Percentiles rank a stretch among this genome's conserved stretches.
Conservation (phyloP, 306 rosid species). For the Fragaria iinumae region DNA sequence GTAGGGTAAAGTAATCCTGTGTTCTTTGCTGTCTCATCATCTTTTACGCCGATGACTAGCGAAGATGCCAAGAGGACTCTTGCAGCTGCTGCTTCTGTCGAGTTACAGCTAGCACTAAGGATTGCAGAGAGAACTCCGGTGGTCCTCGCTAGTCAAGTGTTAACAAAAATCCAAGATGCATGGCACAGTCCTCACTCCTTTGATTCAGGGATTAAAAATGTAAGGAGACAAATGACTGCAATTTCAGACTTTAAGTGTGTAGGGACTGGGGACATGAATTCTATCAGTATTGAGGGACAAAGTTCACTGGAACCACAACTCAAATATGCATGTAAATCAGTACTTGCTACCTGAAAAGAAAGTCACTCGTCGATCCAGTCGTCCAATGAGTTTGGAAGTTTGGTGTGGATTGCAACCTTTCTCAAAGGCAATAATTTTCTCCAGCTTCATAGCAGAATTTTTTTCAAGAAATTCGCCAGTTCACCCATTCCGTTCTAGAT, state of each 20-base stretch:
- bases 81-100: background rate
- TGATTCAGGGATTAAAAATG: background rate
- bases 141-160: background rate
- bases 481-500: too few relatives aligned
- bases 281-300: background rate
- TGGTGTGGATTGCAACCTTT: background rate
- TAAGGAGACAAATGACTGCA: background rate
- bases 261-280: background rate
- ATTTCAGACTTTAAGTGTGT: background rate
- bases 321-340: background rate
- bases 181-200: background rate
- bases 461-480: too few relatives aligned
- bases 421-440: too few relatives aligned
- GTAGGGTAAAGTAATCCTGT: background rate
- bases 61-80: background rate
- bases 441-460: too few relatives aligned
- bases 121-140: background rate
- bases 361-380: background rate
- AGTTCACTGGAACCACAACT: background rate
- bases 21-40: background rate
- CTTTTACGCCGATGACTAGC: background rate
- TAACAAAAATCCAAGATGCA: background rate
- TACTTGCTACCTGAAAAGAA: background rate
- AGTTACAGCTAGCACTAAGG: background rate
- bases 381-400: background rate